Percentiles rank a stretch among this genome's conserved stretches.
Evolutionary conservation across 2,329 filamentous ascomycete species (phyloP).

Genomic region (Sporothrix luriei): DNA sequence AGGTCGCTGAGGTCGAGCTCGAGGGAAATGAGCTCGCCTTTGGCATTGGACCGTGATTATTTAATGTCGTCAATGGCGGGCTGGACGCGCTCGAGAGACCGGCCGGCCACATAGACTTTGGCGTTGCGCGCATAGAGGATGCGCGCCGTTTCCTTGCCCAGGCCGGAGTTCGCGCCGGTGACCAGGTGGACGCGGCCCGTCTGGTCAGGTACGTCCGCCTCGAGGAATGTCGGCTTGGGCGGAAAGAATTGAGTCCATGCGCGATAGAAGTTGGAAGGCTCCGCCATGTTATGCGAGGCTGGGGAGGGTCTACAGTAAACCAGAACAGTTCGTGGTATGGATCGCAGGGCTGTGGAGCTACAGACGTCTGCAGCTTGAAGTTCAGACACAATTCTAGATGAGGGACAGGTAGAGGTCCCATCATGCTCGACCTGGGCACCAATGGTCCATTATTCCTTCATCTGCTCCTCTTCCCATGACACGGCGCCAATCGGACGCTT

Average conservation of each 20-base stretch:
- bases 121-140: constrained; percentile 55
- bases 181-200: constrained; percentile 46
- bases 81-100: constrained; percentile 45
- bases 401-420: neutral
- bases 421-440: neutral
- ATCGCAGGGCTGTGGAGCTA: neutral
- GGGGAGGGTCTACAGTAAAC: neutral
- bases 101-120: constrained; percentile 55
- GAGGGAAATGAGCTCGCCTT: constrained; percentile 47
- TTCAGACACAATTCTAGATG: neutral
- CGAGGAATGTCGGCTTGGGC: constrained; percentile 13
- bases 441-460: neutral
- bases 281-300: neutral
- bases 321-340: neutral
- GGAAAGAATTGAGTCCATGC: constrained; percentile 25
- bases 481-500: neutral
- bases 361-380: neutral
- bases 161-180: constrained; percentile 44
- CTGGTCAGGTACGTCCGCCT: constrained; percentile 8
- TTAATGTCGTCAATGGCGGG: constrained; percentile 48
- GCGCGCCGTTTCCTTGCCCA: constrained; percentile 53
- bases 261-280: constrained; percentile 11
- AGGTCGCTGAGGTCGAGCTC: constrained; percentile 46
- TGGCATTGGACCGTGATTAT: constrained; percentile 38
- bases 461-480: neutral